Conservation (phyloP, 106 monocot species). For the Iris macrosiphon region DNA sequence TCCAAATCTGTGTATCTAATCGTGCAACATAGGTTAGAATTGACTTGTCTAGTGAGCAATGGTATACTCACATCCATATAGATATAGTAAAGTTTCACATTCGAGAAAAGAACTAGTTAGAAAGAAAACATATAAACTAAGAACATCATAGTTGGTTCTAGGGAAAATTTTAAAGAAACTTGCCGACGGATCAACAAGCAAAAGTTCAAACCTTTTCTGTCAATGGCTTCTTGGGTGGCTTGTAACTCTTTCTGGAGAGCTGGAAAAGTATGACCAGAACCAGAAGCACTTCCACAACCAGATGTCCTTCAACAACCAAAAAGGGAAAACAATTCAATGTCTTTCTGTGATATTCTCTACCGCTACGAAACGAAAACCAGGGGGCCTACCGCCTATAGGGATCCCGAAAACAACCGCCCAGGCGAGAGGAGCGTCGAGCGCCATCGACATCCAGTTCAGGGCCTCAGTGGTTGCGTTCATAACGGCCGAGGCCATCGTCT, state of each 20-base stretch:
- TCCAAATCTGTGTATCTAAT: no score
- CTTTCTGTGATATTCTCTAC: neutral
- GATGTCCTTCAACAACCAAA: conserved; percentile 51
- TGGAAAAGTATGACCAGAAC: conserved; percentile 62
- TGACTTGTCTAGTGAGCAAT: no score
- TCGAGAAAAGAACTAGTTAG: no score
- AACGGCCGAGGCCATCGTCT: conserved; percentile 42
- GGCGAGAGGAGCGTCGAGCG: conserved; percentile 54
- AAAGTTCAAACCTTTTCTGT: conserved; percentile 58
- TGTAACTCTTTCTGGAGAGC: conserved; percentile 84
- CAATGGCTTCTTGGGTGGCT: conserved; percentile 79
- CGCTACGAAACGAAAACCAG: neutral
- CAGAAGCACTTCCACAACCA: conserved; percentile 77
- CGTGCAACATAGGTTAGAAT: no score
- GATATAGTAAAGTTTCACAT: no score
- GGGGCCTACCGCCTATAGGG: conserved; percentile 53
- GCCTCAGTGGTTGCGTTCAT: conserved; percentile 38
- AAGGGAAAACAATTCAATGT: neutral
- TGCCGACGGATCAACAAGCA: no score
- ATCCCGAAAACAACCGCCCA: conserved; percentile 76
- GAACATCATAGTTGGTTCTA: no score
- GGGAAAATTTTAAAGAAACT: no score
- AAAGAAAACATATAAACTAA: no score
- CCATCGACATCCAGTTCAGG: conserved; percentile 43
- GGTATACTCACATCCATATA: no score